Base-by-base conservation (phyloP, 306 rosid species). In the Cicer pinnatifidum region DNA sequence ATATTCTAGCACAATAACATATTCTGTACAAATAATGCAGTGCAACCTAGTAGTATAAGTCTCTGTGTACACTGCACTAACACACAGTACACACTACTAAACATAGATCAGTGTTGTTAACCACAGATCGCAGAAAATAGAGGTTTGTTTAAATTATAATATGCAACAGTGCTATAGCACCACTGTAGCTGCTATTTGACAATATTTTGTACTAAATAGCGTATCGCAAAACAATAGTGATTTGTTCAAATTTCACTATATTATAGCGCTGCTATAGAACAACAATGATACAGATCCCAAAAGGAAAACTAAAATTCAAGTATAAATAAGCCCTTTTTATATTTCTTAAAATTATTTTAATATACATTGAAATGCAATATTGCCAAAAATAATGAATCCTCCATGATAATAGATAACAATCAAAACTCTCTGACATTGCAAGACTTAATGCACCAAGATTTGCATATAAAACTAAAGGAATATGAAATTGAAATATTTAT, bases 391-490 rank as follows among this genome's bases (percentile, higher is more conserved):
- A 70, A 60, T 1, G 17, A 64, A 44, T 13, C 39, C n/a, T 57
- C 23, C 57, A 63, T 69, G 44, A 37, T 47, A 38, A 50, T 35
- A 62, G 44, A 37, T 47, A 38, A 50, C 43, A 20, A 45, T n/a
- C 52, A 48, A 11, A 81, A 62, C 63, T 53, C 60, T 20, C 35
- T 47, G 23, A 19, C 43, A 61, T 58, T 6, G 9, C 28, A 69
- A 28, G 73, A 69, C 67, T 60, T 12, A n/a, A 60, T n/a, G 48
- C 43, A 16, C 5, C 51, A 54, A 16, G 41, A 75, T 50, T 66
- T 76, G 23, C 11, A 72, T 7, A 47, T 40, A 57, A 61, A 77
- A 67, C 68, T 41, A 43, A 51, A 50, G 19, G 61, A 40, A 46
- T 5, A 10, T 45, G 46, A 68, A 68, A 39, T 45, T 13, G 13